A percentile compares a stretch with the other conserved stretches of the same genome.
These are phyloP conservation scores for Wallemia hederae DNA, from an alignment of 1,284 basidiomycete species.

Conservation along the genomic window DNA sequence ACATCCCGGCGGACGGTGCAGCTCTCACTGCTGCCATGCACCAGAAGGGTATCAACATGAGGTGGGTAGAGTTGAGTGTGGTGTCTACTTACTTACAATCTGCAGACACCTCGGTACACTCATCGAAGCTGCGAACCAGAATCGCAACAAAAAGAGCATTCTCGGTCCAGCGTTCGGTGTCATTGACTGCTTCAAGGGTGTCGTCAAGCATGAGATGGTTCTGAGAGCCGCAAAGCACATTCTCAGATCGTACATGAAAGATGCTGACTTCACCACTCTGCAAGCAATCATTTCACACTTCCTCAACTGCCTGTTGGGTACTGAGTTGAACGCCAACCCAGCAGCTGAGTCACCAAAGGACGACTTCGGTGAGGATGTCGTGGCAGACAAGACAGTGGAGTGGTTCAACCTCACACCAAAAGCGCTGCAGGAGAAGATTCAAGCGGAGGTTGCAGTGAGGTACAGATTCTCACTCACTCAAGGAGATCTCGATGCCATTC, in stretches of 20 bases:
- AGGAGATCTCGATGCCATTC: slow-evolving; percentile 16
- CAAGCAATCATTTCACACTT: slow-evolving; percentile 23
- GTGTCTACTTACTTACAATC: background rate
- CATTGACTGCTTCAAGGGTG: slow-evolving; percentile 11
- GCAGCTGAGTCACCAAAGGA: slow-evolving; percentile 16
- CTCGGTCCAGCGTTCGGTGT: slow-evolving; percentile 3
- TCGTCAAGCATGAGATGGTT: slow-evolving; percentile 25
- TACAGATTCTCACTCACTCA: slow-evolving; percentile 22
- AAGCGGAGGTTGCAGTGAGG: slow-evolving; percentile 18
- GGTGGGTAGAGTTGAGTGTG: slow-evolving; percentile 8
- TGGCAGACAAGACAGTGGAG: slow-evolving; percentile 10
- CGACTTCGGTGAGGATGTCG: slow-evolving; percentile 10
- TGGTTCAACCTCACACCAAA: slow-evolving; percentile 23
- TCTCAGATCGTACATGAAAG: slow-evolving; percentile 18
- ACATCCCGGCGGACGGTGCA: slow-evolving; percentile 21
- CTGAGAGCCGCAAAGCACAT: slow-evolving; percentile 25
- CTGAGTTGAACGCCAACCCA: slow-evolving; percentile 18
- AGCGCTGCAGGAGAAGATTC: slow-evolving; percentile 17
- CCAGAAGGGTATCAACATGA: slow-evolving; percentile 26
- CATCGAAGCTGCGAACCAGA: slow-evolving; percentile 17
- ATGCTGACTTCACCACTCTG: slow-evolving; percentile 16
- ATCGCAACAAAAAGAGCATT: slow-evolving; percentile 10
- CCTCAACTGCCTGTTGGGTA: slow-evolving; percentile 27
- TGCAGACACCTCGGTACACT: slow-evolving; percentile 21
- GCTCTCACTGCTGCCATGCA: slow-evolving; percentile 23